Evolutionary conservation across 202 grass and related monocot species (phyloP).

Genomic region (Saccharum hybrid): DNA sequence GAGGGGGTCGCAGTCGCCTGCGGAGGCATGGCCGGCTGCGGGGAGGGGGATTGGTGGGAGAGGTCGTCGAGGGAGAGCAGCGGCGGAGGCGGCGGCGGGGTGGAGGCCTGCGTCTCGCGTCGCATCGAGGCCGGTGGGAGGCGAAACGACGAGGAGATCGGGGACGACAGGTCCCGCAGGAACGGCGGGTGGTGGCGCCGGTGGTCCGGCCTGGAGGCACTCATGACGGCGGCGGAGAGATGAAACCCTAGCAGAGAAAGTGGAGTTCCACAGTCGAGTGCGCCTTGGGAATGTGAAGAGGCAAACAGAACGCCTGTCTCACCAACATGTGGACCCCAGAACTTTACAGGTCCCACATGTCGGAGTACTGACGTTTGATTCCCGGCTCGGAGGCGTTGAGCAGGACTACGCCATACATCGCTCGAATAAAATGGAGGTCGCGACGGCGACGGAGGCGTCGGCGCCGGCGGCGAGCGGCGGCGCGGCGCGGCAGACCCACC

Average conservation of each 20-base stretch:
- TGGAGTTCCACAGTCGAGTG: neutral
- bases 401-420: too few relatives aligned
- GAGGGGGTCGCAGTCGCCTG: conserved; percentile 48
- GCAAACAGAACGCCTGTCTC: too few relatives aligned
- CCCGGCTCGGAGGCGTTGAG: too few relatives aligned
- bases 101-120: conserved; percentile 53
- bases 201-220: conserved; percentile 58
- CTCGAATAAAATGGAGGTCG: too few relatives aligned
- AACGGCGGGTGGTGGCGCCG: conserved; percentile 75
- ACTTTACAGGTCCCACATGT: too few relatives aligned
- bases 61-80: conserved; percentile 78
- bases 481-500: too few relatives aligned
- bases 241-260: conserved; percentile 49
- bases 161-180: conserved; percentile 71
- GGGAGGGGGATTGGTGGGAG: conserved; percentile 54
- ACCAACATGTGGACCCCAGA: too few relatives aligned
- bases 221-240: conserved; percentile 44
- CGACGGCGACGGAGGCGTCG: too few relatives aligned
- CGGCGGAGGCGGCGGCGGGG: conserved; percentile 69
- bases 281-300: too few relatives aligned
- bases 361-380: too few relatives aligned
- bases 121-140: conserved; percentile 54
- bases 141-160: conserved; percentile 42
- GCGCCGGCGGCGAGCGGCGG: too few relatives aligned
- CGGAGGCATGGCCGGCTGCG: conserved; percentile 40